Percentiles rank a stretch among this genome's conserved stretches.
Evolutionary conservation across 1,284 basidiomycete species (phyloP).

Genomic region (Coniferiporia weirii): DNA sequence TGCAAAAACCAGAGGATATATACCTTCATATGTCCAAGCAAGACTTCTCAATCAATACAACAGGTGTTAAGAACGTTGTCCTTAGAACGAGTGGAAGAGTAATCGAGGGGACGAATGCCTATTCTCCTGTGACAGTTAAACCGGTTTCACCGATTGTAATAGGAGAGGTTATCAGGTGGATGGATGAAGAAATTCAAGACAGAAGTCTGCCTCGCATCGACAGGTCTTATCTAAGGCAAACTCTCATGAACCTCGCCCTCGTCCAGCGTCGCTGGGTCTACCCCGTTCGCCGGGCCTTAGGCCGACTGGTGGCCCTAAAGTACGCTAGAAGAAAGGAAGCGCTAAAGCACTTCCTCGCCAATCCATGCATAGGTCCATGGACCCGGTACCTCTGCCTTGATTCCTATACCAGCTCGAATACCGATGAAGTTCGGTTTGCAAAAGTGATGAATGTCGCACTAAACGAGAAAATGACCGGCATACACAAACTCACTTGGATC

Average conservation of each 20-base stretch:
- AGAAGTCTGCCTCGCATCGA: too few species aligned
- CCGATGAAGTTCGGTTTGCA: not conserved
- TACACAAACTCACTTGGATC: too few species aligned
- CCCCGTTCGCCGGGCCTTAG: not conserved
- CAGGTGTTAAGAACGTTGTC: too few species aligned
- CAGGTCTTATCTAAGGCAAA: not conserved
- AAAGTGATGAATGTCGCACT: not conserved
- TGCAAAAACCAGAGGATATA: not conserved
- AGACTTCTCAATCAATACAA: not conserved
- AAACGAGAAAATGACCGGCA: too few species aligned
- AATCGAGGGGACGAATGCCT: too few species aligned
- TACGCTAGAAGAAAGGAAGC: not conserved
- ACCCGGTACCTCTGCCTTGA: not conserved
- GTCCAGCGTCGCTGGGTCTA: not conserved
- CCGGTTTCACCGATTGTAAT: too few species aligned
- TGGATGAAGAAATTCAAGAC: too few species aligned
- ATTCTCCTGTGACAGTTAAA: too few species aligned
- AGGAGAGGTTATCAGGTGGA: too few species aligned
- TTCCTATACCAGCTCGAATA: not conserved
- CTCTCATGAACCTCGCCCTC: not conserved
- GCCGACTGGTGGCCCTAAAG: not conserved
- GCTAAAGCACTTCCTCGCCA: not conserved
- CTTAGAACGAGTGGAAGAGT: too few species aligned
- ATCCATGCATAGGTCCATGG: not conserved
- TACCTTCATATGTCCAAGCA: not conserved